A percentile compares a stretch with the other conserved stretches of the same genome.
phyloP scores from a whole-genome alignment of 306 rosid species.

The Vigna radiata region DNA sequence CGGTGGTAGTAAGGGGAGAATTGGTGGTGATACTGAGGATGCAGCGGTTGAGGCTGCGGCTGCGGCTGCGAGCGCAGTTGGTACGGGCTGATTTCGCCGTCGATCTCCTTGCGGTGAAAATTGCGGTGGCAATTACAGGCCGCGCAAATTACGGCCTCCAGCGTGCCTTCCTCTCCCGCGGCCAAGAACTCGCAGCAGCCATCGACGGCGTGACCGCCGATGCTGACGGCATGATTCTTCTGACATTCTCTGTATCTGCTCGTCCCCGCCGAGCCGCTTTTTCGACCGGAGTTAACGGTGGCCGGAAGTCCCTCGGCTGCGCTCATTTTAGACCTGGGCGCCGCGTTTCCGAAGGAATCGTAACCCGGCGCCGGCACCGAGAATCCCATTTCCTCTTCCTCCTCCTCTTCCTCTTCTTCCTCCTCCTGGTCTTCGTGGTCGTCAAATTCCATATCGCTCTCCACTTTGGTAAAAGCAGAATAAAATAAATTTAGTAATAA shows the following conservation, averaged over 20 bases:
- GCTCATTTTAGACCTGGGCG: constrained; percentile 34
- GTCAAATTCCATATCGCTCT: constrained; percentile 72
- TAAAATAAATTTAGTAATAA: neutral
- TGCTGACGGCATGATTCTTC: constrained; percentile 83
- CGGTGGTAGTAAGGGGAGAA: constrained; percentile 59
- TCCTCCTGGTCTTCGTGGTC: constrained; percentile 69
- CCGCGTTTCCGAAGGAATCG: constrained; percentile 56
- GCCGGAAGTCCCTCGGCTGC: constrained; percentile 42
- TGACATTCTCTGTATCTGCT: constrained; percentile 81
- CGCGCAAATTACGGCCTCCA: constrained; percentile 90
- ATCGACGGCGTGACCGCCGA: constrained; percentile 90
- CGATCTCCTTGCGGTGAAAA: constrained; percentile 89
- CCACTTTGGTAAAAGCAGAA: neutral
- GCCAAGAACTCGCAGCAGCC: constrained; percentile 94
- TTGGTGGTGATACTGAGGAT: constrained; percentile 47
- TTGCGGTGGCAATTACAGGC: constrained; percentile 97
- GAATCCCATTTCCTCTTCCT: constrained; percentile 61
- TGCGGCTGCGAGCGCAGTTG: constrained; percentile 25
- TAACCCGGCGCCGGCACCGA: constrained; percentile 46
- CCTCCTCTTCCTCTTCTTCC: constrained; percentile 59
- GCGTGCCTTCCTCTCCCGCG: constrained; percentile 81
- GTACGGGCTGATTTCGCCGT: constrained; percentile 45
- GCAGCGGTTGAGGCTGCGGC: constrained; percentile 38
- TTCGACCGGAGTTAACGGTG: neutral
- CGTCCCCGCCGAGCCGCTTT: constrained; percentile 29